These are phyloP conservation scores for Aspergillus coremiiformis DNA, from an alignment of 495 filamentous ascomycete genomes.

Conservation along the genomic window DNA sequence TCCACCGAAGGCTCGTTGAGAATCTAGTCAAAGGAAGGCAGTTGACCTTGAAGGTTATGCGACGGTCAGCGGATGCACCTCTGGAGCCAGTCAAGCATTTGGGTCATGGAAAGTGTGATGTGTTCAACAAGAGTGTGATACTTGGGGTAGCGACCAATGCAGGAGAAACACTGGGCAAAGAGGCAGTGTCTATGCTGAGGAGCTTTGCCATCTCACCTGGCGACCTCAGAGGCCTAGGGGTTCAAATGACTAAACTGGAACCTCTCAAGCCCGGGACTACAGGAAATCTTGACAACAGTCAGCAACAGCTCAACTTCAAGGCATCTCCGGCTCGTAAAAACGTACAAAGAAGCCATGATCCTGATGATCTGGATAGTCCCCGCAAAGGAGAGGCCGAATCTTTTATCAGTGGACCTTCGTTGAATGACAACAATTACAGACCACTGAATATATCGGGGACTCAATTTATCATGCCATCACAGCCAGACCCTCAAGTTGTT, in stretches of 20 bases:
- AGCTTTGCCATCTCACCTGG: conserved; percentile 81
- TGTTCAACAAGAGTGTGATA: conserved; percentile 74
- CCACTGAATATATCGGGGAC: conserved; percentile 73
- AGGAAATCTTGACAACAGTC: conserved; percentile 48
- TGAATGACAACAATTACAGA: conserved; percentile 51
- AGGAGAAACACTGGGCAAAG: conserved; percentile 60
- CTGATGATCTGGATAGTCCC: conserved; percentile 58
- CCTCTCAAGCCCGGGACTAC: conserved; percentile 49
- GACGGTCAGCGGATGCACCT: conserved; percentile 75
- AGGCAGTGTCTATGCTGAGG: conserved; percentile 73
- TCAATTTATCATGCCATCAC: conserved; percentile 79
- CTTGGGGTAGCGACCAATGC: conserved; percentile 79
- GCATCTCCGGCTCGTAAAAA: conserved; percentile 30
- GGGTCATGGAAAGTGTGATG: conserved; percentile 92
- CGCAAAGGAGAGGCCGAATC: conserved; percentile 52
- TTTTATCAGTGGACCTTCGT: conserved; percentile 29
- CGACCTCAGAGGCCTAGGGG: conserved; percentile 79
- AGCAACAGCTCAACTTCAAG: conserved; percentile 56
- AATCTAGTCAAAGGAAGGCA: conserved; percentile 80
- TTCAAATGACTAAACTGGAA: conserved; percentile 90
- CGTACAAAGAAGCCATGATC: conserved; percentile 28
- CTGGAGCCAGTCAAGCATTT: conserved; percentile 90
- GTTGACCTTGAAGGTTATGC: conserved; percentile 89
- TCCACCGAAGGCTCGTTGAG: conserved; percentile 70
- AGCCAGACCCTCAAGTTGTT: conserved; percentile 66